Evolutionary conservation across 2,329 filamentous ascomycete genomes (phyloP).

Genomic region (Penicillium freii): DNA sequence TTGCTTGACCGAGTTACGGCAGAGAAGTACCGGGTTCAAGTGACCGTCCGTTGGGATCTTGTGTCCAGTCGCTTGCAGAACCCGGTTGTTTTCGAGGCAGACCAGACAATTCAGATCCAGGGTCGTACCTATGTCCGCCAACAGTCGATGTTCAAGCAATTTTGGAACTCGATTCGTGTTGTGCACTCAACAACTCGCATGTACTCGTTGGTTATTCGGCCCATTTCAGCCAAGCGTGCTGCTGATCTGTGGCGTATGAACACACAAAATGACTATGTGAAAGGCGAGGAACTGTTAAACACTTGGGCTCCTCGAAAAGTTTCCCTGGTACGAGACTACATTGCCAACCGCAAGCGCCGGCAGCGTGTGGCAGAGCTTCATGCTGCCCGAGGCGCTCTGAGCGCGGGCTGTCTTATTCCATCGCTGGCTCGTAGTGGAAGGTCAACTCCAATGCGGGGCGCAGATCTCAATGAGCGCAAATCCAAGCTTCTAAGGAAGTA

Average conservation of each 20-base stretch:
- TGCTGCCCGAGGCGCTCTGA: slow-evolving; percentile 51
- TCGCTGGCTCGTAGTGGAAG: slow-evolving; percentile 36
- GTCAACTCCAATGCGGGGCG: slow-evolving; percentile 37
- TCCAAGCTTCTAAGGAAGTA: slow-evolving; percentile 43
- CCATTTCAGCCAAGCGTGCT: slow-evolving; percentile 83
- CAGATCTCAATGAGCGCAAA: slow-evolving; percentile 39
- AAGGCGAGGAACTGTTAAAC: slow-evolving; percentile 82
- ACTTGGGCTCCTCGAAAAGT: slow-evolving; percentile 88
- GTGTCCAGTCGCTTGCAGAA: slow-evolving; percentile 78
- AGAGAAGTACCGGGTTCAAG: slow-evolving; percentile 89
- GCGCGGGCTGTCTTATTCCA: slow-evolving; percentile 39
- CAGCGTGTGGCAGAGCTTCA: slow-evolving; percentile 77
- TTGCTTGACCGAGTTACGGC: slow-evolving; percentile 88
- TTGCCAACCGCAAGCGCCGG: slow-evolving; percentile 70
- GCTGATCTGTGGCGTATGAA: slow-evolving; percentile 96
- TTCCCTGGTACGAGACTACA: slow-evolving; percentile 84
- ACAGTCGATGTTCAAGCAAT: slow-evolving; percentile 77
- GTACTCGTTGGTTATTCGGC: slow-evolving; percentile 82
- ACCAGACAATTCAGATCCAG: slow-evolving; percentile 78
- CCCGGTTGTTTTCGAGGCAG: slow-evolving; percentile 81
- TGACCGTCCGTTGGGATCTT: slow-evolving; percentile 83
- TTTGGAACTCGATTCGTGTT: slow-evolving; percentile 82
- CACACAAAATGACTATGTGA: slow-evolving; percentile 91
- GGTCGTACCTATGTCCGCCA: slow-evolving; percentile 81
- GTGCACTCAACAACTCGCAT: slow-evolving; percentile 84